A percentile compares a stretch with the other conserved stretches of the same genome.
These are phyloP conservation scores for Arthrobotrys iridis DNA, from an alignment of 2,329 filamentous ascomycete species.

Conservation along the genomic window DNA sequence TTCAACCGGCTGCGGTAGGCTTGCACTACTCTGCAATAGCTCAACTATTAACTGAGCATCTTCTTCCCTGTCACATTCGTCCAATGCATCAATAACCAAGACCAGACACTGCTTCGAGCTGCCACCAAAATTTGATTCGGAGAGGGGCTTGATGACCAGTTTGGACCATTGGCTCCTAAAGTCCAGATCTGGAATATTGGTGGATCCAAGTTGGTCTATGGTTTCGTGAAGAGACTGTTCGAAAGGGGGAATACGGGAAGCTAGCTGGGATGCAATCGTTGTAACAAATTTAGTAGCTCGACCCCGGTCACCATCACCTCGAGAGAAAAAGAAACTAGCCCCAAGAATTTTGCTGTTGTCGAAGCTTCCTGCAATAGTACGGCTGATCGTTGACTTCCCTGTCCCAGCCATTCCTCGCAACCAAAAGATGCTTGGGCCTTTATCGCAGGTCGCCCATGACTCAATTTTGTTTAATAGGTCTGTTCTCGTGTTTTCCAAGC, in stretches of 20 bases:
- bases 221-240: not conserved
- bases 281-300: constrained; percentile 31
- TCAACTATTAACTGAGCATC: constrained; percentile 29
- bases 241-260: not conserved
- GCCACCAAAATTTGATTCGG: constrained; percentile 13
- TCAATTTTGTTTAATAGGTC: constrained; percentile 54
- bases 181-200: constrained; percentile 53
- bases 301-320: constrained; percentile 8
- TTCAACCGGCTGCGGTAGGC: constrained; percentile 1
- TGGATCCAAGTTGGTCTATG: not conserved
- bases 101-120: constrained; percentile 21
- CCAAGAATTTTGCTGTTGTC: constrained; percentile 25
- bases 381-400: constrained; percentile 52
- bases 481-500: constrained; percentile 53
- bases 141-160: constrained; percentile 61
- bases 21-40: not conserved
- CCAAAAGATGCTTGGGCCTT: constrained; percentile 59
- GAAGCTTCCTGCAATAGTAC: constrained; percentile 36
- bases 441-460: constrained; percentile 27
- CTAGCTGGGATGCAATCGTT: constrained; percentile 31
- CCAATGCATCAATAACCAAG: constrained; percentile 60
- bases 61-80: constrained; percentile 58
- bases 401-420: constrained; percentile 59
- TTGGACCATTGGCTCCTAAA: constrained; percentile 62
- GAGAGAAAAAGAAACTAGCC: constrained; percentile 55